phyloP scores from a whole-genome alignment of 1,139 yeast species.

The Debaryomyces robertsiae region DNA sequence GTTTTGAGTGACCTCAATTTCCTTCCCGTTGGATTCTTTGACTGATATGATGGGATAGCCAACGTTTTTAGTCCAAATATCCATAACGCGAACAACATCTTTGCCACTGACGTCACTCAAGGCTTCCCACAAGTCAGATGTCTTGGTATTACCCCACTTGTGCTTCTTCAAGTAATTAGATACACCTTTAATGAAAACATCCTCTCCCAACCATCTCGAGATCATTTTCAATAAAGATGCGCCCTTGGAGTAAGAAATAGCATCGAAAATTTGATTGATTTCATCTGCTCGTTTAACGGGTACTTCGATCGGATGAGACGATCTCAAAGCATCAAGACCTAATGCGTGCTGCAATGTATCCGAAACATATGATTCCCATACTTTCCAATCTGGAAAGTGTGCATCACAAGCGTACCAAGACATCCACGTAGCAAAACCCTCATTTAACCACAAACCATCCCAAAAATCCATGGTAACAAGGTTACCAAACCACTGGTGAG shows the following conservation, averaged over 20 bases:
- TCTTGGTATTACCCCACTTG: constrained; percentile 77
- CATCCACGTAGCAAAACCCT: constrained; percentile 89
- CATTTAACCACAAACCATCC: constrained; percentile 92
- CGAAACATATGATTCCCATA: constrained; percentile 72
- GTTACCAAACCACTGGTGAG: constrained; percentile 94
- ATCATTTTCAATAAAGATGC: constrained; percentile 79
- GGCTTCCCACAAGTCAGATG: constrained; percentile 82
- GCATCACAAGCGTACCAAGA: constrained; percentile 78
- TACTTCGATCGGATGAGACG: constrained; percentile 85
- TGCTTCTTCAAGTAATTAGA: constrained; percentile 72
- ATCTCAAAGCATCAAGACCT: constrained; percentile 68
- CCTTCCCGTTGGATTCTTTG: constrained; percentile 36
- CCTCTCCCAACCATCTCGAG: constrained; percentile 72
- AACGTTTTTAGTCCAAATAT: constrained; percentile 80
- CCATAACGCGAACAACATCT: constrained; percentile 76
- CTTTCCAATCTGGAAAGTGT: constrained; percentile 85
- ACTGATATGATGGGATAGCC: constrained; percentile 83
- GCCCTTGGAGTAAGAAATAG: constrained; percentile 82
- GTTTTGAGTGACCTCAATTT: constrained; percentile 65
- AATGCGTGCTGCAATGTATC: constrained; percentile 72
- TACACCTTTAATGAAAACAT: constrained; percentile 71
- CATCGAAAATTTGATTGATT: constrained; percentile 83
- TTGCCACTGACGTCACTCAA: constrained; percentile 75
- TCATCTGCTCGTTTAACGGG: constrained; percentile 80
- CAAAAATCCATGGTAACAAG: constrained; percentile 94